Evolutionary conservation across 805 yeast species (phyloP).

Genomic region (Diddensiella transvaalensis): DNA sequence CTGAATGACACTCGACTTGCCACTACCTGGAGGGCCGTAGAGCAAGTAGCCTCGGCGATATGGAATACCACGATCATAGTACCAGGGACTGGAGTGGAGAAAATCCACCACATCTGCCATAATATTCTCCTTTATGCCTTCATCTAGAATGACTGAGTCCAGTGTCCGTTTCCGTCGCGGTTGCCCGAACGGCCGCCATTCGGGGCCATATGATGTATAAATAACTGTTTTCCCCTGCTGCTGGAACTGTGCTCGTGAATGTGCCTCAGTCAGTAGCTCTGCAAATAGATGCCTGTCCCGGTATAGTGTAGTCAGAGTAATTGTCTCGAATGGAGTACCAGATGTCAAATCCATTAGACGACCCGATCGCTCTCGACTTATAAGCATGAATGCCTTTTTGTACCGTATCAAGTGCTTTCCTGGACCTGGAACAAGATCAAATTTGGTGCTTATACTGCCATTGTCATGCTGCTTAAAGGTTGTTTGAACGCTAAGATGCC

Average conservation of each 20-base stretch:
- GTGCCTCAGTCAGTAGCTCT: constrained; percentile 78
- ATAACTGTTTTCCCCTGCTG: constrained; percentile 93
- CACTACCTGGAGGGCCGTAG: constrained; percentile 97
- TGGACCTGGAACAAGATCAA: constrained; percentile 94
- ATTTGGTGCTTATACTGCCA: constrained; percentile 83
- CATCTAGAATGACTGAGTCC: constrained; percentile 82
- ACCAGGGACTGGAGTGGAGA: constrained; percentile 80
- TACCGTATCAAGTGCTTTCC: constrained; percentile 87
- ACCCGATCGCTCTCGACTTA: constrained; percentile 87
- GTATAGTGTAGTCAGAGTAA: constrained; percentile 86
- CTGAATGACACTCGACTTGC: constrained; percentile 93
- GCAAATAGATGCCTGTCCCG: constrained; percentile 70
- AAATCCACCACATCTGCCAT: constrained; percentile 76
- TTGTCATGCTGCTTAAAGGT: constrained; percentile 83
- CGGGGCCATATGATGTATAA: constrained; percentile 95
- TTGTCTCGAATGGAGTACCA: constrained; percentile 95
- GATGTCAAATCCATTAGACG: constrained; percentile 81
- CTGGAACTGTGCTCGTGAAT: constrained; percentile 69
- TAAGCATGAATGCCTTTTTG: constrained; percentile 81
- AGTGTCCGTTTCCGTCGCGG: constrained; percentile 83
- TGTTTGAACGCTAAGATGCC: constrained; percentile 90
- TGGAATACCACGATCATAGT: constrained; percentile 94
- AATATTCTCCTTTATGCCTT: constrained; percentile 63
- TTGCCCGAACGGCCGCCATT: constrained; percentile 97
- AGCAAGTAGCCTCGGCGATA: constrained; percentile 90